phyloP scores from a whole-genome alignment of 805 yeast genomes.

The Crinitomyces ghanaensis region DNA sequence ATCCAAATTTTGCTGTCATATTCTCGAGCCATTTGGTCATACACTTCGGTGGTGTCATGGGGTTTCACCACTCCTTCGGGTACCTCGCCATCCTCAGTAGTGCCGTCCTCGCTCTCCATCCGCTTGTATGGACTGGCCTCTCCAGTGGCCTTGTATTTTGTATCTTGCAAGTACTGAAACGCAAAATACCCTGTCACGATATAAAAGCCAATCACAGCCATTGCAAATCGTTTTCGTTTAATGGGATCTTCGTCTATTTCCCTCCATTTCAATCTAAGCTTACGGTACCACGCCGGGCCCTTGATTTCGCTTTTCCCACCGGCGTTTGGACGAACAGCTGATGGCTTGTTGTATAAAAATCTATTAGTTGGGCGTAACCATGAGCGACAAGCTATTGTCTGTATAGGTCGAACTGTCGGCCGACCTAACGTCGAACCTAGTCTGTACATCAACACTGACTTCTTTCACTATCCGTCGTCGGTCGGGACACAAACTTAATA shows the following conservation, averaged over 20 bases:
- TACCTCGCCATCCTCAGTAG: conserved; percentile 1
- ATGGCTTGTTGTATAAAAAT: too few relatives aligned
- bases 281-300: conserved; percentile 4
- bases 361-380: too few relatives aligned
- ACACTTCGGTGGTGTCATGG: conserved; percentile 56
- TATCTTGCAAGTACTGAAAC: conserved; percentile 23
- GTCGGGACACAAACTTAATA: too few relatives aligned
- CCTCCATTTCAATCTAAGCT: conserved; percentile 7
- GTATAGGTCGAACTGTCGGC: too few relatives aligned
- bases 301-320: too few relatives aligned
- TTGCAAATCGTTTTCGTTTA: conserved; percentile 12
- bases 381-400: too few relatives aligned
- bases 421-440: too few relatives aligned
- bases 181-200: conserved; percentile 16
- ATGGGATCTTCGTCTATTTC: conserved; percentile 12
- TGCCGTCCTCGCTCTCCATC: conserved; percentile 6
- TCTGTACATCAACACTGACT: too few relatives aligned
- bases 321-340: too few relatives aligned
- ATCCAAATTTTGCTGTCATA: conserved; percentile 73
- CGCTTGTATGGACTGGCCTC: conserved; percentile 23
- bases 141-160: conserved; percentile 27
- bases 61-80: conserved; percentile 43
- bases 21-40: conserved; percentile 63
- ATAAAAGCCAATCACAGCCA: conserved; percentile 15
- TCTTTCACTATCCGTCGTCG: too few relatives aligned